These are phyloP conservation scores for Vinca major DNA, from an alignment of 305 asterid species.

Conservation along the genomic window DNA sequence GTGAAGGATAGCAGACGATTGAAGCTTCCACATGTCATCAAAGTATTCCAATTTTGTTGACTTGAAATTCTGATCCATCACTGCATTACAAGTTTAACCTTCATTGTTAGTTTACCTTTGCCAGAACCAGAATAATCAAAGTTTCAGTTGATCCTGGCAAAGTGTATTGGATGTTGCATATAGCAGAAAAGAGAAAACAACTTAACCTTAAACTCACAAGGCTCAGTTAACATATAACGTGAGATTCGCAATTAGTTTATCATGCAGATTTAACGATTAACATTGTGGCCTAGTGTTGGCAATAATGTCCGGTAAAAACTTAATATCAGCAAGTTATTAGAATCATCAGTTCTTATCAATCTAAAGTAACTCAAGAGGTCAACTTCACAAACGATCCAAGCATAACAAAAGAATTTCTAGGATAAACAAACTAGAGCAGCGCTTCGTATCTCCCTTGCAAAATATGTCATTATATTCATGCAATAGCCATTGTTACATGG, in stretches of 20 bases:
- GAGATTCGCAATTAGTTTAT: neutral
- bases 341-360: neutral
- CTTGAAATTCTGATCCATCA: constrained; percentile 34
- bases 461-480: neutral
- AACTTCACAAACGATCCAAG: neutral
- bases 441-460: neutral
- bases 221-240: neutral
- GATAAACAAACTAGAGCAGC: neutral
- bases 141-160: neutral
- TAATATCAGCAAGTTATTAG: neutral
- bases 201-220: neutral
- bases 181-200: neutral
- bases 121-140: neutral
- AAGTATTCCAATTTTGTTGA: constrained; percentile 56
- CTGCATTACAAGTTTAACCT: neutral
- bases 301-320: neutral
- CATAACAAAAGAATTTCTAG: neutral
- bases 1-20: constrained; percentile 39
- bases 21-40: constrained; percentile 52
- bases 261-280: neutral
- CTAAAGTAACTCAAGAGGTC: neutral
- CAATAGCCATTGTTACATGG: too few species aligned
- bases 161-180: neutral
- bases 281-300: neutral
- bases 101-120: neutral